Conservation (phyloP, 176 grass and related monocot species). For the Tuctoria greenei region DNA sequence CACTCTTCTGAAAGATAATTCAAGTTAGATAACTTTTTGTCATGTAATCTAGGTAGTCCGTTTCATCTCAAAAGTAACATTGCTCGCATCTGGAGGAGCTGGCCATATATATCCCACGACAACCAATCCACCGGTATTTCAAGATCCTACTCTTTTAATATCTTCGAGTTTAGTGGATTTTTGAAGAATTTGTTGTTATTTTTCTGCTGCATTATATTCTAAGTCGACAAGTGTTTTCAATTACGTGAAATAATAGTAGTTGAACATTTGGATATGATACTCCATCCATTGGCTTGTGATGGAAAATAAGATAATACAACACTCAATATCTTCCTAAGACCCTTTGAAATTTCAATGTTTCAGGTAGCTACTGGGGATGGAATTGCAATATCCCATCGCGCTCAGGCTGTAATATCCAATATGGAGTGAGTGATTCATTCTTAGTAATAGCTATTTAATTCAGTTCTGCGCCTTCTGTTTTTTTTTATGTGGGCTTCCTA, state of each 20-base stretch:
- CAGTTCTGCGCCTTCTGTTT: not conserved
- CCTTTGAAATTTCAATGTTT: slow-evolving; percentile 31
- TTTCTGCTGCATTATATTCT: not conserved
- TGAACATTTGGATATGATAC: not conserved
- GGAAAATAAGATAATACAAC: slow-evolving; percentile 9
- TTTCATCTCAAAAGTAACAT: slow-evolving; percentile 89
- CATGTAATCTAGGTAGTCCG: slow-evolving; percentile 62
- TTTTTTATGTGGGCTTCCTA: not conserved
- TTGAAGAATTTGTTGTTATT: not conserved
- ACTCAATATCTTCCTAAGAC: slow-evolving; percentile 5
- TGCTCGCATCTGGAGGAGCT: slow-evolving; percentile 94
- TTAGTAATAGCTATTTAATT: slow-evolving; percentile 10
- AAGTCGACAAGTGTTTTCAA: slow-evolving; percentile 7
- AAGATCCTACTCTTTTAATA: slow-evolving; percentile 2
- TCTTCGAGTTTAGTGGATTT: slow-evolving; percentile 22
- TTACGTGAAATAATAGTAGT: not conserved
- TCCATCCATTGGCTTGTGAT: slow-evolving; percentile 7
- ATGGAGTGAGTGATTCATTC: slow-evolving; percentile 73
- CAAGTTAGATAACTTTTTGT: slow-evolving; percentile 8
- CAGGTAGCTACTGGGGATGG: slow-evolving; percentile 98
- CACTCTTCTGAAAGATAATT: slow-evolving; percentile 14
- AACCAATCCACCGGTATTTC: slow-evolving; percentile 85
- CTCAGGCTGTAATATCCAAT: slow-evolving; percentile 95
- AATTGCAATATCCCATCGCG: slow-evolving; percentile 91
- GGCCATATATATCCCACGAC: slow-evolving; percentile 94